Conservation (phyloP, 2,329 filamentous ascomycete species). For the Colletotrichum orbiculare region DNA sequence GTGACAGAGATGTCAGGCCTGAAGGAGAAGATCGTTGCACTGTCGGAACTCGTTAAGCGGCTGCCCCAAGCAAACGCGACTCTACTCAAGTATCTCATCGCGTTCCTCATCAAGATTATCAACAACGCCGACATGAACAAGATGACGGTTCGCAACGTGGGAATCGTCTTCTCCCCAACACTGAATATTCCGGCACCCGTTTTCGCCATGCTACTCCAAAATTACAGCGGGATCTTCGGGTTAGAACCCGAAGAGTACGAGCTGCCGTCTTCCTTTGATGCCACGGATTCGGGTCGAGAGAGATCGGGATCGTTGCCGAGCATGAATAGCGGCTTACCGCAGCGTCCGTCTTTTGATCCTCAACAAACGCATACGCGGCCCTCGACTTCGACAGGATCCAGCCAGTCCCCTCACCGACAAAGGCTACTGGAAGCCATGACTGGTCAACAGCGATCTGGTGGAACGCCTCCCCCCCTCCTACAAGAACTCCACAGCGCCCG, state of each 20-base stretch:
- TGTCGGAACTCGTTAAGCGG: conserved; percentile 82
- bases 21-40: conserved; percentile 78
- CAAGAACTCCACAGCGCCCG: conserved; percentile 45
- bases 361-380: conserved; percentile 50
- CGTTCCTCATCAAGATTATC: conserved; percentile 91
- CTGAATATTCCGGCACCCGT: conserved; percentile 96
- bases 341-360: conserved; percentile 45
- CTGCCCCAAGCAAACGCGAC: conserved; percentile 85
- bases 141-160: conserved; percentile 97
- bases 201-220: conserved; percentile 92
- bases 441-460: conserved; percentile 47
- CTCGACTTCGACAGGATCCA: conserved; percentile 58
- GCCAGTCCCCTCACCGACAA: conserved; percentile 64
- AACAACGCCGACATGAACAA: conserved; percentile 92
- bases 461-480: conserved; percentile 61
- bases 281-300: conserved; percentile 43
- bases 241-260: conserved; percentile 73
- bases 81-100: conserved; percentile 84
- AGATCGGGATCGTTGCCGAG: conserved; percentile 34
- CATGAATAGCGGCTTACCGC: conserved; percentile 40
- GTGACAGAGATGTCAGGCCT: conserved; percentile 83
- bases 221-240: conserved; percentile 88
- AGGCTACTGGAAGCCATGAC: conserved; percentile 55
- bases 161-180: conserved; percentile 97
- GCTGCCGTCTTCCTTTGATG: conserved; percentile 58